Conservation (phyloP, 495 filamentous ascomycete genomes). For the Lepraria neglecta region DNA sequence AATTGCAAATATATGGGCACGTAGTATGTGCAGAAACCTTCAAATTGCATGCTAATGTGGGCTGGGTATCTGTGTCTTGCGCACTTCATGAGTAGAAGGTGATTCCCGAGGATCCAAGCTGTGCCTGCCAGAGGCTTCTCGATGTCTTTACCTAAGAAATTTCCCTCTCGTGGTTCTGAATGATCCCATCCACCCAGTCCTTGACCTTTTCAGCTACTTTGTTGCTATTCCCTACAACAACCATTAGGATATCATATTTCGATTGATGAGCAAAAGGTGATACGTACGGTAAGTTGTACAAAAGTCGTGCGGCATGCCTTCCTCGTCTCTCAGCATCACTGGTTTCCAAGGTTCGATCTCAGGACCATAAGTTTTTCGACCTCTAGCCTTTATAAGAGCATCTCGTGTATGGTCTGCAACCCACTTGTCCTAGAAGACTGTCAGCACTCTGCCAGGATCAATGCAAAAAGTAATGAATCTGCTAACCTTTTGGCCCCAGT, state of each 20-base stretch:
- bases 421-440: constrained; percentile 60
- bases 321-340: constrained; percentile 65
- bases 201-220: constrained; percentile 25
- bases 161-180: constrained; percentile 18
- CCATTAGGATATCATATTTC: neutral
- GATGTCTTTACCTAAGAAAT: constrained; percentile 10
- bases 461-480: neutral
- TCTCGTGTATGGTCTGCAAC: constrained; percentile 71
- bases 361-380: constrained; percentile 21
- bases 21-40: too few relatives aligned
- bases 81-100: too few relatives aligned
- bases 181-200: constrained; percentile 25
- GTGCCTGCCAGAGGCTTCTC: constrained; percentile 4
- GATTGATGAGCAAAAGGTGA: neutral
- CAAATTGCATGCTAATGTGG: too few relatives aligned
- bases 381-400: constrained; percentile 57
- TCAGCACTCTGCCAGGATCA: neutral
- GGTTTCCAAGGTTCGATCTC: constrained; percentile 45
- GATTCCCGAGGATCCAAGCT: too few relatives aligned
- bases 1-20: too few relatives aligned
- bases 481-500: constrained; percentile 56
- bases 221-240: constrained; percentile 38
- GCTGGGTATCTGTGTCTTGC: too few relatives aligned
- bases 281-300: constrained; percentile 38
- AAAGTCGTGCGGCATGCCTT: constrained; percentile 72